A percentile compares a stretch with the other conserved stretches of the same genome.
Conservation (phyloP, 441 rosid genomes). For the Gossypium davidsonii region DNA sequence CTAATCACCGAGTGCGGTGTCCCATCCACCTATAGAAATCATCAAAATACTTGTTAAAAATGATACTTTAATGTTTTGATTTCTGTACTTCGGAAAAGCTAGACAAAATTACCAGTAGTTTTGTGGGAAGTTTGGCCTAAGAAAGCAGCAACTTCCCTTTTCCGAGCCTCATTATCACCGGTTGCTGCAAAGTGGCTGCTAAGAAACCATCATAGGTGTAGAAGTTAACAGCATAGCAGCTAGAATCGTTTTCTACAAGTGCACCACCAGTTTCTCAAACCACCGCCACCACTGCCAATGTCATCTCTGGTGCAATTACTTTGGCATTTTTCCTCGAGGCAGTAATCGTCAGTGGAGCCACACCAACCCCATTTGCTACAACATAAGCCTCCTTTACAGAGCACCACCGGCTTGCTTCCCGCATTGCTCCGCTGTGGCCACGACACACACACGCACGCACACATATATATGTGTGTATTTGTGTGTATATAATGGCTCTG, state of each 20-base stretch:
- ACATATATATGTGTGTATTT: too few species aligned
- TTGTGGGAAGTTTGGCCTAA: constrained; percentile 28
- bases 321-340: constrained; percentile 31
- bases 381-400: constrained; percentile 35
- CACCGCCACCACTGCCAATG: neutral
- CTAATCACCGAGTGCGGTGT: constrained; percentile 12
- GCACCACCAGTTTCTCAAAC: constrained; percentile 20
- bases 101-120: constrained; percentile 28
- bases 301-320: constrained; percentile 29
- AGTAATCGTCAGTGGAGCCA: constrained; percentile 29
- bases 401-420: constrained; percentile 42
- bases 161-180: constrained; percentile 30
- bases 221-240: neutral
- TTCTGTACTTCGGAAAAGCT: neutral
- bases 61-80: neutral
- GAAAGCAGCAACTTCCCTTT: constrained; percentile 42
- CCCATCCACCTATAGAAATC: neutral
- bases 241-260: neutral
- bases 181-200: constrained; percentile 33
- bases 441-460: neutral
- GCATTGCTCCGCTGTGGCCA: constrained; percentile 36
- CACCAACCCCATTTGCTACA: constrained; percentile 53
- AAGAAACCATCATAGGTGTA: neutral
- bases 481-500: neutral
- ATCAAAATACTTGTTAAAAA: neutral